Evolutionary conservation across 331 rosid genomes (phyloP).

Genomic region (Saraca asoca): DNA sequence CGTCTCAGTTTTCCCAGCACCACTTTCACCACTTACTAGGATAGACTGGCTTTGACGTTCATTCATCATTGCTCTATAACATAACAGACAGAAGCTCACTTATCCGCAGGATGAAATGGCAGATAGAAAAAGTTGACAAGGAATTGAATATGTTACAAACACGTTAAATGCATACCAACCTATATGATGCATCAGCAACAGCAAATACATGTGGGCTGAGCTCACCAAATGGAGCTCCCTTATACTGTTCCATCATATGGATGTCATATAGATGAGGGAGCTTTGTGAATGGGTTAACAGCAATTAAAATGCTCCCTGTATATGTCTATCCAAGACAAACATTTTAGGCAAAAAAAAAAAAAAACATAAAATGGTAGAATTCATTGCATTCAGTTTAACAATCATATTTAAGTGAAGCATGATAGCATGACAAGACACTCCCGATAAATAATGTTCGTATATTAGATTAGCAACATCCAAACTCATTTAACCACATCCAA

Average conservation of each 20-base stretch:
- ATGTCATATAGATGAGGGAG: slow-evolving; percentile 88
- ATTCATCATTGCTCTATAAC: slow-evolving; percentile 90
- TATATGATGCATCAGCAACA: slow-evolving; percentile 90
- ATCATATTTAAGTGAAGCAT: neutral
- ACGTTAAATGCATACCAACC: slow-evolving; percentile 51
- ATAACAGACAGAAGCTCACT: slow-evolving; percentile 50
- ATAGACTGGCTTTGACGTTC: slow-evolving; percentile 88
- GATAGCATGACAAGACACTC: neutral
- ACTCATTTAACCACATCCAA: slow-evolving; percentile 2
- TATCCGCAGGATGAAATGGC: slow-evolving; percentile 24
- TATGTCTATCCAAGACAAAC: slow-evolving; percentile 65
- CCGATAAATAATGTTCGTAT: neutral
- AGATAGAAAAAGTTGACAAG: slow-evolving; percentile 21
- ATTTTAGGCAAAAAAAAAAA: slow-evolving; percentile 28
- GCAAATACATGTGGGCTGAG: slow-evolving; percentile 98
- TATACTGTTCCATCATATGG: slow-evolving; percentile 96
- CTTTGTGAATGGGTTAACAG: slow-evolving; percentile 94
- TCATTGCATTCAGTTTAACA: neutral
- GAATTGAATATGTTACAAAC: slow-evolving; percentile 23
- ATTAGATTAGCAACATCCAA: neutral
- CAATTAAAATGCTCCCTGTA: slow-evolving; percentile 95
- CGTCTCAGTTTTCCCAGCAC: slow-evolving; percentile 99
- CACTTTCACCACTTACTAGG: slow-evolving; percentile 98
- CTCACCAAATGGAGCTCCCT: slow-evolving; percentile 94
- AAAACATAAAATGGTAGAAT: slow-evolving; percentile 24